These are phyloP conservation scores for Beauveria pseudobassiana DNA, from an alignment of 2,329 filamentous ascomycete genomes.

Conservation along the genomic window DNA sequence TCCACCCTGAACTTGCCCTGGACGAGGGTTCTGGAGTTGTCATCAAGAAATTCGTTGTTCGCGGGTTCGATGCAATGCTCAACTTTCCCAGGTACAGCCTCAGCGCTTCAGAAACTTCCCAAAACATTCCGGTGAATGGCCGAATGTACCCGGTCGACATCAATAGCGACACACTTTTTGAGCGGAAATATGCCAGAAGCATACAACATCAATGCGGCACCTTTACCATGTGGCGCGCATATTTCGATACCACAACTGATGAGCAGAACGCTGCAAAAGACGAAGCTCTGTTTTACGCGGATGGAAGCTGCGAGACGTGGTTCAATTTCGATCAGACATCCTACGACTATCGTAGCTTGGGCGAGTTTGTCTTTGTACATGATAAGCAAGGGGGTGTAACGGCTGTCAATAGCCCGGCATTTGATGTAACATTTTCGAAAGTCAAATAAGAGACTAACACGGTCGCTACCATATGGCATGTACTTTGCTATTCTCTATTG, in stretches of 20 bases:
- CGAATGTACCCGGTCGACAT: slow-evolving; percentile 10
- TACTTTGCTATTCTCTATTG: neutral
- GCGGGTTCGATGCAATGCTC: slow-evolving; percentile 31
- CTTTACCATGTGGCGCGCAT: slow-evolving; percentile 1
- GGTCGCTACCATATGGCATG: neutral
- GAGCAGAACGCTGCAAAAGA: neutral
- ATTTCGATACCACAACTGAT: slow-evolving; percentile 5
- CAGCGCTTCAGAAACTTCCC: neutral
- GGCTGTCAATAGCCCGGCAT: slow-evolving; percentile 4
- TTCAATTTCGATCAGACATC: slow-evolving; percentile 8
- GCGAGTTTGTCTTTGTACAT: slow-evolving; percentile 8
- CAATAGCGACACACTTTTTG: neutral
- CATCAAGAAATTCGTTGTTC: slow-evolving; percentile 31
- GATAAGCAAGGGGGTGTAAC: slow-evolving; percentile 1
- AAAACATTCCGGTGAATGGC: neutral
- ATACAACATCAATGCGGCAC: neutral
- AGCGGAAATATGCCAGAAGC: neutral
- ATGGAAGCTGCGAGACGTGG: slow-evolving; percentile 11
- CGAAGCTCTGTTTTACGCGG: slow-evolving; percentile 2
- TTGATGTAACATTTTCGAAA: slow-evolving; percentile 5
- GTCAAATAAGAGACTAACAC: neutral
- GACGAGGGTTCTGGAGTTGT: slow-evolving; percentile 32
- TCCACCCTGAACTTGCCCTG: slow-evolving; percentile 30
- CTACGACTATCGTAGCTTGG: slow-evolving; percentile 7
- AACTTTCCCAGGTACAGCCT: slow-evolving; percentile 22